These are phyloP conservation scores for Lactarius trivialis DNA, from an alignment of 768 basidiomycete species.

Conservation along the genomic window DNA sequence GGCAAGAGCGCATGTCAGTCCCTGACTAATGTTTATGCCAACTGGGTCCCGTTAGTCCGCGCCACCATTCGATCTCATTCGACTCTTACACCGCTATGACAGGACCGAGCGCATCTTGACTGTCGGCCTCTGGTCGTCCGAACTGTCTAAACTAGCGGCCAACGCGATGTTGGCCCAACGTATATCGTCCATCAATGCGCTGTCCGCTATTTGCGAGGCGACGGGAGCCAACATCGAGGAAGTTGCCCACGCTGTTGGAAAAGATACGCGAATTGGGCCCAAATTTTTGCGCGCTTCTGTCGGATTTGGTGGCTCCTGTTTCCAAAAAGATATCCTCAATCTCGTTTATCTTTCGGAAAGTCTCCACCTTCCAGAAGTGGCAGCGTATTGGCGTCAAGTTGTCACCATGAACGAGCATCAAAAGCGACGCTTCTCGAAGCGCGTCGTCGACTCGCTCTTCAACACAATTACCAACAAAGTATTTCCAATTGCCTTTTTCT, in stretches of 20 bases:
- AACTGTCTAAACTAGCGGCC: conserved; percentile 96
- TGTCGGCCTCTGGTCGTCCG: conserved; percentile 97
- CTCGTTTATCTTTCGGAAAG: conserved; percentile 95
- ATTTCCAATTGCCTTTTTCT: conserved; percentile 19
- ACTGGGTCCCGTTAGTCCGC: conserved; percentile 87
- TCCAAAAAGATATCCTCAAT: conserved; percentile 99
- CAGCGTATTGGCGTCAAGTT: conserved; percentile 95
- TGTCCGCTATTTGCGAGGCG: conserved; percentile 97
- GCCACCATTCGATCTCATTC: not conserved
- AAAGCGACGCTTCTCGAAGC: conserved; percentile 91
- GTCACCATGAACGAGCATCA: conserved; percentile 99
- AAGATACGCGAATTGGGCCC: conserved; percentile 86
- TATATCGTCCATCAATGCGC: conserved; percentile 96
- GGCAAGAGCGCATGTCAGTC: conserved; percentile 76
- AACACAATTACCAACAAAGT: conserved; percentile 97
- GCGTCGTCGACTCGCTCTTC: conserved; percentile 95
- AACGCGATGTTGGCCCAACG: conserved; percentile 99
- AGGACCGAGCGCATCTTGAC: conserved; percentile 77
- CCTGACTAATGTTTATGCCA: conserved; percentile 77
- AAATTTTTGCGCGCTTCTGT: conserved; percentile 95
- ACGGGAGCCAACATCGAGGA: conserved; percentile 99
- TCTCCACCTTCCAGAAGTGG: conserved; percentile 92
- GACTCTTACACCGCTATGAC: not conserved
- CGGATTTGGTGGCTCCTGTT: conserved; percentile 97
- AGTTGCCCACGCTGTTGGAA: conserved; percentile 90